These are phyloP conservation scores for Arthroderma sp. DNA, from an alignment of 2,329 filamentous ascomycete species.

Conservation along the genomic window DNA sequence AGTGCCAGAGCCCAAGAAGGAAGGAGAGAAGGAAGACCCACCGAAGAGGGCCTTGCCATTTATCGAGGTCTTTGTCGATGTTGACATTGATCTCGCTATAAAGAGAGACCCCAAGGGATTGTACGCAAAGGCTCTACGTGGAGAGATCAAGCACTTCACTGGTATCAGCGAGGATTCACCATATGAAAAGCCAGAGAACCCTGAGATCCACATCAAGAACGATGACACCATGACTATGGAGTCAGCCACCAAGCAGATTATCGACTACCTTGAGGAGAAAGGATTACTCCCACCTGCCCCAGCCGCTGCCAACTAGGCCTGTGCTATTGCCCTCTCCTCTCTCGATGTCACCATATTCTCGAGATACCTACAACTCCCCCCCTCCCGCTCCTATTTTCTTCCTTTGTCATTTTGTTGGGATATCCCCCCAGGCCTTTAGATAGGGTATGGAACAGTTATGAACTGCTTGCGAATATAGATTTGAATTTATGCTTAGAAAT, in stretches of 20 bases:
- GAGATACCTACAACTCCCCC: no score
- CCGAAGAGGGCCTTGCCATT: slow-evolving; percentile 57
- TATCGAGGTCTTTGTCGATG: slow-evolving; percentile 86
- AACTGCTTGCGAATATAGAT: background rate
- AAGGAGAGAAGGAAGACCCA: slow-evolving; percentile 33
- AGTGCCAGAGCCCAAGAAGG: slow-evolving; percentile 42
- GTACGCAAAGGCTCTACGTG: slow-evolving; percentile 91
- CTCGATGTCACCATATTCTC: background rate
- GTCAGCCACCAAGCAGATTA: slow-evolving; percentile 67
- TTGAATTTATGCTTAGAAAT: background rate
- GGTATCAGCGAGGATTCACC: slow-evolving; percentile 67
- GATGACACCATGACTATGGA: slow-evolving; percentile 76
- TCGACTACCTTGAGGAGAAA: slow-evolving; percentile 61
- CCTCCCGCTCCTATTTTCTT: background rate
- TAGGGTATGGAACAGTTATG: background rate
- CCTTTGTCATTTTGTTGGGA: background rate
- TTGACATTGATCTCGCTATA: slow-evolving; percentile 84
- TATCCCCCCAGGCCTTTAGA: background rate
- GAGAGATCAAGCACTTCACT: slow-evolving; percentile 88
- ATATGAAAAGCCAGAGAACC: slow-evolving; percentile 75
- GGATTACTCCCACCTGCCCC: slow-evolving; percentile 41
- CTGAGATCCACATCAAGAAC: slow-evolving; percentile 66
- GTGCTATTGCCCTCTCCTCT: background rate
- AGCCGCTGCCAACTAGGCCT: background rate
- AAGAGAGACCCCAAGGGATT: slow-evolving; percentile 92